These are phyloP conservation scores for Plasmodium falciparum DNA, from an alignment of 169 alveolate genomes.

Conservation along the genomic window DNA sequence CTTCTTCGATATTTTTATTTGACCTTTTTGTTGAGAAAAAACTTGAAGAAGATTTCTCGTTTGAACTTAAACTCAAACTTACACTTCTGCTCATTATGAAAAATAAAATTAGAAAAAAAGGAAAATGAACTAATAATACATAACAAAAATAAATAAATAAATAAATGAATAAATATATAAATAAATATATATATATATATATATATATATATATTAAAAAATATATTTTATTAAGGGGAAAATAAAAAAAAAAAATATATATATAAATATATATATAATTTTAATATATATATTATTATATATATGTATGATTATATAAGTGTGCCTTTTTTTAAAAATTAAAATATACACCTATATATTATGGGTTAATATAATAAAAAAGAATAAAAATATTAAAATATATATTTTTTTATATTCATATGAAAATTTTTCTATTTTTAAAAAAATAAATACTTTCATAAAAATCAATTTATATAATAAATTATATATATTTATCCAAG, in stretches of 20 bases:
- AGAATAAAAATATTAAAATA: too few relatives aligned
- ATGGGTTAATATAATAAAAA: too few relatives aligned
- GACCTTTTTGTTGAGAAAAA: background rate
- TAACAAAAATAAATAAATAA: background rate
- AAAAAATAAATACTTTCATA: too few relatives aligned
- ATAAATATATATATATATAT: background rate
- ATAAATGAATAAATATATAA: background rate
- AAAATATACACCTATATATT: too few relatives aligned
- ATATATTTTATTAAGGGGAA: background rate
- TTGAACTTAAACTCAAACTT: constrained; percentile 8
- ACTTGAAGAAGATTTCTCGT: background rate
- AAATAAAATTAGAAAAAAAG: background rate
- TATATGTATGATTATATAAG: too few relatives aligned
- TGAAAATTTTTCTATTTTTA: too few relatives aligned
- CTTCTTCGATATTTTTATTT: background rate
- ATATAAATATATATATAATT: too few relatives aligned
- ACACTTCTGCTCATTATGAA: constrained; percentile 3
- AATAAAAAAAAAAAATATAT: background rate
- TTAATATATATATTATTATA: too few relatives aligned
- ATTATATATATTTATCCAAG: too few relatives aligned
- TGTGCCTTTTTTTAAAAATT: too few relatives aligned
- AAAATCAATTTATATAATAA: too few relatives aligned
- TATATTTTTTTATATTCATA: too few relatives aligned
- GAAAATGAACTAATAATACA: background rate
- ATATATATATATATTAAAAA: background rate